Base-by-base conservation (phyloP, 805 yeast genomes). In the Ogataea populi-albae region DNA sequence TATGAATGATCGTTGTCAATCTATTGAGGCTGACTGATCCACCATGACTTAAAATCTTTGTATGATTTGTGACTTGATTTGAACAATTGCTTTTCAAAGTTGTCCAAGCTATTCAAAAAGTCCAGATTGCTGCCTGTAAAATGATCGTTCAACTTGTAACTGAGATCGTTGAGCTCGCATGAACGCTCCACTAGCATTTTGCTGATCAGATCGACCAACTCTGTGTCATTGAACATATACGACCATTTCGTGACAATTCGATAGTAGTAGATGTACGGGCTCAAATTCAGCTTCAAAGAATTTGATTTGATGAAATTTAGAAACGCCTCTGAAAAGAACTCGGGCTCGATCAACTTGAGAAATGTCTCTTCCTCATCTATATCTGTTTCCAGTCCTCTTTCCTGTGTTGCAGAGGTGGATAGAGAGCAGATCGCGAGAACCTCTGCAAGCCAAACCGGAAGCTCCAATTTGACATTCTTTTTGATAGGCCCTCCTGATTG, bases 381-480 rank as follows among this genome's bases (percentile, higher is more conserved):
- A 1, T 61, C 57, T 9, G 55, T 7, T 17, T 19, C 7, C 10
- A 15, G 9, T 8, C 21, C 16, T 8, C 11, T 61, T 14, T 57
- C 66, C 45, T 49, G 25, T 46, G 53, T 21, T 37, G 50, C 44
- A 10, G 41, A 46, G 10, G 52, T 49, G 11, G 39, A 37, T 5
- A 41, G 69, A 51, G 46, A 61, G 49, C 63, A 59, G 14, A 74
- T 65, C 0, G 95, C 95, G 21, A 89, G 62, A 2, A 83, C 73
- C 40, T 80, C 80, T 0, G 96, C 94, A 26, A 91, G 61, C 98
- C 98, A 91, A 19, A 88, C 59, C 0, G 98, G 98, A 17, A 91
- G 66, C 39, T 85, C 89, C 3, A 87, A 51, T 50, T 78, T 79
- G 3, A 88, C 69, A 22, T 77, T 79, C 48, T 75, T 69, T 36